Conservation (phyloP, 148 eudicot genomes). For the Vaccinium corymbosum region DNA sequence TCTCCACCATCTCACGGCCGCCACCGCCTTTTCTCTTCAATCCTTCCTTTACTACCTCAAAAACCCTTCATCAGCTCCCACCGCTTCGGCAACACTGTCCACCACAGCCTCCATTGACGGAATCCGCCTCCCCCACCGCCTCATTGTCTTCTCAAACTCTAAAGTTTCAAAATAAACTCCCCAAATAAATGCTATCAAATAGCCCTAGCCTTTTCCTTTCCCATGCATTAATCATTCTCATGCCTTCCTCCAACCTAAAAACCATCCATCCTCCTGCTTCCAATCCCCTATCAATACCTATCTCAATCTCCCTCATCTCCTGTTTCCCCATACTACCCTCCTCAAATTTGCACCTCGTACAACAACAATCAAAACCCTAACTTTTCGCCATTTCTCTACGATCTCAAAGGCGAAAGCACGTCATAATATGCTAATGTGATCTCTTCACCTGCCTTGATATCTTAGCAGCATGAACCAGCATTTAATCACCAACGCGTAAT, state of each 20-base stretch:
- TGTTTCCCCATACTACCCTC: constrained; percentile 39
- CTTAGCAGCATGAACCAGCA: constrained; percentile 62
- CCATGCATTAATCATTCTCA: constrained; percentile 60
- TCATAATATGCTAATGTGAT: constrained; percentile 76
- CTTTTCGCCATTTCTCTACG: constrained; percentile 54
- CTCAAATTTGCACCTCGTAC: constrained; percentile 73
- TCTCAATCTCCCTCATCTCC: constrained; percentile 60
- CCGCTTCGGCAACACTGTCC: constrained; percentile 62
- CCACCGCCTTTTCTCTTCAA: constrained; percentile 42
- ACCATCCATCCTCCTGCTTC: constrained; percentile 53
- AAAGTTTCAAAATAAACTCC: constrained; percentile 47
- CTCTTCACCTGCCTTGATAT: constrained; percentile 79
- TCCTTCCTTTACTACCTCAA: constrained; percentile 48
- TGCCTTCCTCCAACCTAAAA: constrained; percentile 69
- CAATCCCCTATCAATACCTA: constrained; percentile 50
- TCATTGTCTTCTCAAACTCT: constrained; percentile 53
- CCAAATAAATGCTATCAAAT: constrained; percentile 79
- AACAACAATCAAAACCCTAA: constrained; percentile 71
- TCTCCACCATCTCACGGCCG: constrained; percentile 43
- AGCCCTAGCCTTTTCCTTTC: constrained; percentile 58
- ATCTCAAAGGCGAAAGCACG: constrained; percentile 46
- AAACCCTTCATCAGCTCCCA: constrained; percentile 78
- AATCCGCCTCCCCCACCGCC: constrained; percentile 72
- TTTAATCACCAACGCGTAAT: constrained; percentile 68
- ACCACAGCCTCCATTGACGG: constrained; percentile 53